Base-by-base conservation (phyloP, 129 eudicot species). In the Pittosporum tobira region DNA sequence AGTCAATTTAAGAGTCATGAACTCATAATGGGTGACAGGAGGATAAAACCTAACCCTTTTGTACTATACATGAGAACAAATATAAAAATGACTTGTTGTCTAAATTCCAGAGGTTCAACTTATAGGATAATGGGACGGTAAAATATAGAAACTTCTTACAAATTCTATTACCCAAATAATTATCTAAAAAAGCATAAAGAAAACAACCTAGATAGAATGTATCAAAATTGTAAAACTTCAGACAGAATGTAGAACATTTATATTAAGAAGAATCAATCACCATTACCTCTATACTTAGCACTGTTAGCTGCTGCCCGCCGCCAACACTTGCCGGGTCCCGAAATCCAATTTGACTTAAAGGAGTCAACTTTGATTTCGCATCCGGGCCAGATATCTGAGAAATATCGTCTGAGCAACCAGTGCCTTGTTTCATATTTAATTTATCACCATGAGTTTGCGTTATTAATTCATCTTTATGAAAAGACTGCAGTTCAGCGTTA, bases 311-410 rank as follows among this genome's bases (percentile, higher is more conserved):
- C 80, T 91, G 99, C 48, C 94, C 85, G 36, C 81, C 82, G 61
- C 96, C 95, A 58, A 67, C 66, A 79, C 81, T 86, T 44, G 96
- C 99, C 66, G 99, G 91, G 73, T 91, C 99, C 57, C 73, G 81
- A 63, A 91, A 91, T 51, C 99, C 99, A 5, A 69, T 71, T 75
- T 91, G 99, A 77, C 96, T 91, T 63, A 84, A 62, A 64, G 99
- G 99, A 73, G 99, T 91, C 47, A 61, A 68, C 73, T 75, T 86
- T 69, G 74, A 48, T 28, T 69, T 77, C 14, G 71, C 73, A 65
- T 88, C 88, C 29, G 96, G 95, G 10, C 90, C 96, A 34, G 99
- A 91, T 61, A 91, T 80, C 83, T 91, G 99, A 76, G 99, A 91
- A 62, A 64, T 68, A 59, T 91, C 85, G 34, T 64, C 80, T 9